Evolutionary conservation across 2,329 filamentous ascomycete genomes (phyloP).

Genomic region (Allantophomopsis cytisporea): DNA sequence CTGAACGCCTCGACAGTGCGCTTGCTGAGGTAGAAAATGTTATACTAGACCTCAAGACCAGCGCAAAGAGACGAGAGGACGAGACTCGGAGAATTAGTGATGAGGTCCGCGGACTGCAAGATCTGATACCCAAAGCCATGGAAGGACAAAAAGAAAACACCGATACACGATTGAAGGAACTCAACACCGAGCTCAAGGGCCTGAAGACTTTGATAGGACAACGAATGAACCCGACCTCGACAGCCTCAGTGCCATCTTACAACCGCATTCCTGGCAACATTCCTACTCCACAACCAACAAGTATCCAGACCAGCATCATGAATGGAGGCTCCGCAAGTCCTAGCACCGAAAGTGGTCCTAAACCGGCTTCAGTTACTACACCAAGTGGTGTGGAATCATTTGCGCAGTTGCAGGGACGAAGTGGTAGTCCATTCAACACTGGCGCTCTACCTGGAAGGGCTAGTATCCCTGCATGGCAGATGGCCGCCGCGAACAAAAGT

Average conservation of each 20-base stretch:
- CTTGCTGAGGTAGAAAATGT: conserved; percentile 76
- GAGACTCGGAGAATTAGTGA: conserved; percentile 78
- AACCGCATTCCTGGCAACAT: conserved; percentile 9
- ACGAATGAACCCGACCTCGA: conserved; percentile 31
- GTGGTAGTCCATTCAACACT: conserved; percentile 33
- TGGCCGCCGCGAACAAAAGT: conserved; percentile 49
- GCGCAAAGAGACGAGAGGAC: conserved; percentile 71
- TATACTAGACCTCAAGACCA: conserved; percentile 66
- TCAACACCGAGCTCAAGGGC: conserved; percentile 79
- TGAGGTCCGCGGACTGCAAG: conserved; percentile 71
- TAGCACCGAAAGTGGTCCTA: conserved; percentile 9
- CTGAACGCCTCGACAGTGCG: conserved; percentile 68
- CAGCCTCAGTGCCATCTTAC: conserved; percentile 14
- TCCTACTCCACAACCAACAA: conserved; percentile 2
- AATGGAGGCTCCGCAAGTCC: conserved; percentile 7
- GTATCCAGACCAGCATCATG: conserved; percentile 5
- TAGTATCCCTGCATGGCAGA: conserved; percentile 69
- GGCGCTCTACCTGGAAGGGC: conserved; percentile 39
- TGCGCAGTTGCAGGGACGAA: conserved; percentile 20
- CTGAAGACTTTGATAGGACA: conserved; percentile 74
- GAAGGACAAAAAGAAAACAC: conserved; percentile 76
- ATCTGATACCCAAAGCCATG: conserved; percentile 77
- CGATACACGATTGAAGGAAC: conserved; percentile 69
- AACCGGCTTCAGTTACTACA: conserved; percentile 19
- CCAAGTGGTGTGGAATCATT: conserved; percentile 15